Conservation (phyloP, 2,329 filamentous ascomycete genomes). For the Leptographium wingfieldii region DNA sequence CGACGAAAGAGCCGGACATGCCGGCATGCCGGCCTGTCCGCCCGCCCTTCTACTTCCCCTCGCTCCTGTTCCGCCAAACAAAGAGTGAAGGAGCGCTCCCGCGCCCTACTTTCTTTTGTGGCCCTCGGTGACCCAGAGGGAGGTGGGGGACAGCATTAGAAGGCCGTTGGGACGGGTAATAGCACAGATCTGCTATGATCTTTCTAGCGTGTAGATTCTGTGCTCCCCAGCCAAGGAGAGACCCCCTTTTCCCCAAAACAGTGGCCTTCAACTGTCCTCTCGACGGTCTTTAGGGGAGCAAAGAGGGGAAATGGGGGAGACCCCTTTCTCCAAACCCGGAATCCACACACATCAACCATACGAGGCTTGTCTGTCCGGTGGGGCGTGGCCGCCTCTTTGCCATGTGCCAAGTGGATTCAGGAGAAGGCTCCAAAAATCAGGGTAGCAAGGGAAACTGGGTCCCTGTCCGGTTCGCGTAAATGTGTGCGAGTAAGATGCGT, state of each 20-base stretch:
- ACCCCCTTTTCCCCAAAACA: neutral
- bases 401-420: slow-evolving; percentile 6
- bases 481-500: neutral
- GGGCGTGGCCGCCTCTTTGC: slow-evolving; percentile 1
- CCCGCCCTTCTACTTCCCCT: too few relatives aligned
- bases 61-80: too few relatives aligned
- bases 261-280: neutral
- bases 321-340: neutral
- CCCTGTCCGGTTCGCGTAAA: neutral
- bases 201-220: slow-evolving; percentile 6
- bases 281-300: neutral
- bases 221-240: neutral
- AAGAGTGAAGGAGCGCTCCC: neutral
- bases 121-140: neutral
- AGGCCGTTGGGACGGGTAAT: neutral
- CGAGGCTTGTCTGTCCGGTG: neutral
- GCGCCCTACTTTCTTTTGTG: neutral
- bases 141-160: neutral
- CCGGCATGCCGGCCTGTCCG: too few relatives aligned
- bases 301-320: neutral
- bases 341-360: neutral
- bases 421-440: slow-evolving; percentile 1
- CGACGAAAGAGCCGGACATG: too few relatives aligned
- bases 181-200: slow-evolving; percentile 2
- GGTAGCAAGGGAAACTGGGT: slow-evolving; percentile 1